Base-by-base conservation (phyloP, 306 rosid genomes). In the Albizia julibrissin region DNA sequence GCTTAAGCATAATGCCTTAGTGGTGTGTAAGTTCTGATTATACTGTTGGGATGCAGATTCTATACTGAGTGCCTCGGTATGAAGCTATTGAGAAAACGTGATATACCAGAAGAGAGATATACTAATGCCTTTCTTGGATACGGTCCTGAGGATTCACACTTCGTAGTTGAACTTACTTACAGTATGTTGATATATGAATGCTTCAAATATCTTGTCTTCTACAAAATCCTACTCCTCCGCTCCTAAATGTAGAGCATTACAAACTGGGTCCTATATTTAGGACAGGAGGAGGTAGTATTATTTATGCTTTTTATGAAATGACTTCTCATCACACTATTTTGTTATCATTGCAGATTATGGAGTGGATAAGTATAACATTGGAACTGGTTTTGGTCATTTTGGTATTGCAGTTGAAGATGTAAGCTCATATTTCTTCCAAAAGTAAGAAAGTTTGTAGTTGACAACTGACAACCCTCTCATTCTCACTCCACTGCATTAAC, bases 111-210 rank as follows among this genome's bases (percentile, higher is more conserved):
- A 86, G 99, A 95, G 62, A 87, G 89, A 87, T 95, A 95, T 83
- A 76, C 92, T 40, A 95, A 93, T 49, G 97, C 98, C 66, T 95
- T 95, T 86, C 98, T 95, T 83, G 98, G 98, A 83, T 95, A 89
- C 54, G 98, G 99, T 44, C 94, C 94, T 26, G 97, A 95, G 89
- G 97, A 92, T 70, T 91, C 97, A 37, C 93, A 87, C 82, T 95
- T 95, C 65, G 90, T 91, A 13, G 91, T 89, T 61, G 99, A 95
- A 84, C 98, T 95, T 85, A 93, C 97, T 49, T 92, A 92, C 82
- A 93, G 99, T 95, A 88, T 81, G 92, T 77, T 77, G 6, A 59
- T 37, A 83, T 81, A 34, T 79, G 69, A 83, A 69, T 54, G 69
- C 44, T 42, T 19, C 21, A 19, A 19, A 39, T 8, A 31, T 68